Evolutionary conservation across 176 grass and related monocot species (phyloP).

Genomic region (Aegilops speltoides): DNA sequence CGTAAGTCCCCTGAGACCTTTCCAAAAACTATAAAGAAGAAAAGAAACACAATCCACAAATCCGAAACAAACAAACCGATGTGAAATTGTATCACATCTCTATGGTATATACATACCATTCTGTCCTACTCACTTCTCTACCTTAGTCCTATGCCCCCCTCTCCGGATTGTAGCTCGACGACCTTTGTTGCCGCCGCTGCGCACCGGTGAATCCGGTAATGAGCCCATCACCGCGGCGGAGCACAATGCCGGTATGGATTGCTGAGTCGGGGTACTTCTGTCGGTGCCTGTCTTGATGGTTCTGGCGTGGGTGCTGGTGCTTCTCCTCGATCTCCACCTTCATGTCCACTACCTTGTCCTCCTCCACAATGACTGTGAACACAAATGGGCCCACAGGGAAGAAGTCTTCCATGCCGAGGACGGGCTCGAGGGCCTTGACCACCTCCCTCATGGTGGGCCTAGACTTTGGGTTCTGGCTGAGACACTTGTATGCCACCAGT

Average conservation of each 20-base stretch:
- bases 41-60: constrained; percentile 26
- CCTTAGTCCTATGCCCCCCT: constrained; percentile 38
- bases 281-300: constrained; percentile 63
- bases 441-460: constrained; percentile 82
- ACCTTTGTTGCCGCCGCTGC: constrained; percentile 33
- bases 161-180: constrained; percentile 39
- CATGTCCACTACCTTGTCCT: constrained; percentile 45
- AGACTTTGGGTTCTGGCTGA: constrained; percentile 69
- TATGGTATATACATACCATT: constrained; percentile 23
- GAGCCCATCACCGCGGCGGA: constrained; percentile 31
- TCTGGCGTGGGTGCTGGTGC: constrained; percentile 21
- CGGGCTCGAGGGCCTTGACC: constrained; percentile 61
- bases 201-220: constrained; percentile 26
- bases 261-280: constrained; percentile 68
- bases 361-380: constrained; percentile 62
- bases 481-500: constrained; percentile 77
- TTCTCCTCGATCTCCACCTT: constrained; percentile 43
- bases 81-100: constrained; percentile 47
- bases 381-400: constrained; percentile 55
- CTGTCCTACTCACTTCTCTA: not conserved
- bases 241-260: constrained; percentile 56
- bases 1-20: not conserved
- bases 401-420: constrained; percentile 62
- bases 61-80: constrained; percentile 14
- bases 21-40: constrained; percentile 28